These are phyloP conservation scores for Macrolepiota fuliginosa DNA, from an alignment of 768 basidiomycete species.

Conservation along the genomic window DNA sequence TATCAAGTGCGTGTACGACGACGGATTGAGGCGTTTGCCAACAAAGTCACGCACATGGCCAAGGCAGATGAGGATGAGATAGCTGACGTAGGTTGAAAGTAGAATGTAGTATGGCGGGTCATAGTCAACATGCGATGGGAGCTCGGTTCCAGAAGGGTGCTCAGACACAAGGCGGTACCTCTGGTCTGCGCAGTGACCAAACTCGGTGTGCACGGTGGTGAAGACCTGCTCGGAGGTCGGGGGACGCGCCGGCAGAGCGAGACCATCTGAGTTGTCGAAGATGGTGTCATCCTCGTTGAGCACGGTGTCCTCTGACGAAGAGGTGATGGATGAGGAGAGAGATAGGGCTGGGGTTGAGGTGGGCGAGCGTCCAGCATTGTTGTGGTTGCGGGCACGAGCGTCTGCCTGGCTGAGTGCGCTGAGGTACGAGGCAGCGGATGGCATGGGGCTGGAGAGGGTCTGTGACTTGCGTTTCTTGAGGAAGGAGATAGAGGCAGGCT, in stretches of 20 bases:
- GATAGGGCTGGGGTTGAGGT: slow-evolving; percentile 72
- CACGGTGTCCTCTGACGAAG: slow-evolving; percentile 66
- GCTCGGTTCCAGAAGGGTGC: slow-evolving; percentile 48
- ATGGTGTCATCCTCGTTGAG: slow-evolving; percentile 53
- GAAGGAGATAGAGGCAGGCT: slow-evolving; percentile 43
- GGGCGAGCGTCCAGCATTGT: slow-evolving; percentile 34
- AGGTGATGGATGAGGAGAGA: slow-evolving; percentile 68
- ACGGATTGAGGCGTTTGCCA: slow-evolving; percentile 75
- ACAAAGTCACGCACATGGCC: slow-evolving; percentile 96
- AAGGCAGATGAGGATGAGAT: slow-evolving; percentile 86
- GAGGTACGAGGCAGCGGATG: slow-evolving; percentile 42
- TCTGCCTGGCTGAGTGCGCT: slow-evolving; percentile 51
- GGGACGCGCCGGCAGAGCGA: slow-evolving; percentile 59
- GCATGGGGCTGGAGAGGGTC: slow-evolving; percentile 26
- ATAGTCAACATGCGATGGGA: slow-evolving; percentile 60
- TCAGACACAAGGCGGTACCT: slow-evolving; percentile 66
- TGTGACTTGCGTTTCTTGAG: slow-evolving; percentile 53
- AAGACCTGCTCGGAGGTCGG: slow-evolving; percentile 82
- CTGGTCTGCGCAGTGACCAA: slow-evolving; percentile 85
- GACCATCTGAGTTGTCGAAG: slow-evolving; percentile 46
- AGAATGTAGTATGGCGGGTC: slow-evolving; percentile 94
- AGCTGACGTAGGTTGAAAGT: slow-evolving; percentile 89
- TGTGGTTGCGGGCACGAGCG: slow-evolving; percentile 52
- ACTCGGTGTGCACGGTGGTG: slow-evolving; percentile 83
- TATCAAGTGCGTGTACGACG: slow-evolving; percentile 78